Evolutionary conservation across 2,329 filamentous ascomycete genomes (phyloP), one percentile per base, ranked within the genome.

Genomic region (Dothidotthia symphoricarpi): DNA sequence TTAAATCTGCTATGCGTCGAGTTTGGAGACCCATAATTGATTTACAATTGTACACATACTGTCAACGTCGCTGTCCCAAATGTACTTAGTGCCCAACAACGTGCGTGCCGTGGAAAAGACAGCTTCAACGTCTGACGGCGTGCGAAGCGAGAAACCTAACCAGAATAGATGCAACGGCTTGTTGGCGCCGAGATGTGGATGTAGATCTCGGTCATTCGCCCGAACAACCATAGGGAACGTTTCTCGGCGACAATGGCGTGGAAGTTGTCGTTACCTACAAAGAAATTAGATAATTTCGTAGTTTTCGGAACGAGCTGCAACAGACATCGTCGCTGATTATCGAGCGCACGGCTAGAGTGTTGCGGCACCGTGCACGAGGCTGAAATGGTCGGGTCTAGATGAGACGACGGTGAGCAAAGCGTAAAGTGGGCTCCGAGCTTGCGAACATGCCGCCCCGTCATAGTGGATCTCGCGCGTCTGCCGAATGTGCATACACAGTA

Each of bases 191-290:
- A 49, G 52, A 43, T 44, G 26, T 57, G 57, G 56, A 53, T 51
- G 51, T 41, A 54, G 52, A 61, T 63, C 59, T 60, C 51, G 49
- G 41, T 34, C 49, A 34, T 35, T 47, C 53, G 52, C 42, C 34
- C 31, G 33, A 31, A 37, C 38, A 45, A 41, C 38, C 48, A 38
- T 47, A 51, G 47, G 52, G 52, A 35, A 39, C 35, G 28, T 35
- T 43, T 43, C 28, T 43, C 35, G 40, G 35, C 17, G 26, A 24
- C 34, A 31, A 33, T 15, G 39, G 19, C 10, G 25, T 43, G 17
- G n/a, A n/a, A n/a, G n/a, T n/a, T n/a, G n/a, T n/a, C n/a, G n/a
- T n/a, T n/a, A n/a, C n/a, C n/a, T n/a, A n/a, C n/a, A n/a, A n/a
- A n/a, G n/a, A n/a, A n/a, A n/a, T n/a, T n/a, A n/a, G 40, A 32